These are phyloP conservation scores for Dryas drummondii DNA, from an alignment of 306 rosid species.

Conservation along the genomic window DNA sequence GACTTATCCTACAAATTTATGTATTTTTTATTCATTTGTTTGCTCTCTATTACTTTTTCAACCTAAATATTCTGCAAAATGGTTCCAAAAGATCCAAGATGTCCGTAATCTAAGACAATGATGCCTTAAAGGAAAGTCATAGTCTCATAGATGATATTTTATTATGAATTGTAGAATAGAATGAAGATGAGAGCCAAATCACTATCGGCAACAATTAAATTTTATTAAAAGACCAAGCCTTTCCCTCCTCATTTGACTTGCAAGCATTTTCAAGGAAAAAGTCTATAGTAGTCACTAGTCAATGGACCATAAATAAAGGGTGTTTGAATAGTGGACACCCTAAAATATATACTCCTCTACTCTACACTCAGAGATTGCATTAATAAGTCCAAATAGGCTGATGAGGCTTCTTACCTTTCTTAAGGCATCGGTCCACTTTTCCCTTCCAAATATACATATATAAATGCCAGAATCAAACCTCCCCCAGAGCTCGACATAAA, in stretches of 20 bases:
- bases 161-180: background rate
- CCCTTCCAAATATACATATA: slow-evolving; percentile 18
- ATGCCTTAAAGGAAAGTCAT: background rate
- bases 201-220: slow-evolving; percentile 8
- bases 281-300: slow-evolving; percentile 11
- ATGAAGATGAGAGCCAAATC: slow-evolving; percentile 14
- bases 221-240: slow-evolving; percentile 22
- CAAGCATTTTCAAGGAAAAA: slow-evolving; percentile 32
- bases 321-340: slow-evolving; percentile 20
- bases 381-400: background rate
- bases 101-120: slow-evolving; percentile 6
- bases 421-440: slow-evolving; percentile 13
- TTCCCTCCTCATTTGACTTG: slow-evolving; percentile 45
- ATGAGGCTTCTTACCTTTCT: background rate
- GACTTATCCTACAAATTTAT: background rate
- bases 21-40: background rate
- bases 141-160: too few relatives aligned
- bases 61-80: background rate
- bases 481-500: slow-evolving; percentile 33
- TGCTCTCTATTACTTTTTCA: background rate
- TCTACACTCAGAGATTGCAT: background rate
- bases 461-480: slow-evolving; percentile 27
- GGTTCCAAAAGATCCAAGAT: slow-evolving; percentile 7
- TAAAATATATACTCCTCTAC: background rate
- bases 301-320: slow-evolving; percentile 30